Conservation (phyloP, 1,284 basidiomycete genomes). For the Melampsora medusae region DNA sequence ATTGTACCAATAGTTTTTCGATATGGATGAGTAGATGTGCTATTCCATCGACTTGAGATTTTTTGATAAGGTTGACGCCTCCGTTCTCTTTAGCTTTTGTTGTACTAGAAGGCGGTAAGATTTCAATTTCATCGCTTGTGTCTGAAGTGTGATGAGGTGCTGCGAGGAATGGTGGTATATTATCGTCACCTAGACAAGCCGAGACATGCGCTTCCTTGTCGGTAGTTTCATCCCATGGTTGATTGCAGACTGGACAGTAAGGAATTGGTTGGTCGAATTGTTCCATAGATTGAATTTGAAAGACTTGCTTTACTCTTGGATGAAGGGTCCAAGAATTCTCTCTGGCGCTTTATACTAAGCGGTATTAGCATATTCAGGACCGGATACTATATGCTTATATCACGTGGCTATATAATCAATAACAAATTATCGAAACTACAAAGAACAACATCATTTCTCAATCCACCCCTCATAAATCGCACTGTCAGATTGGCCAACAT, state of each 20-base stretch:
- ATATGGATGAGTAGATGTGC: neutral
- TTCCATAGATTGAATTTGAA: too few species aligned
- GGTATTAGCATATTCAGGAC: too few species aligned
- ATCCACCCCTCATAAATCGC: too few species aligned
- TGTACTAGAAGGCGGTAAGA: neutral
- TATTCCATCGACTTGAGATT: neutral
- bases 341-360: too few species aligned
- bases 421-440: too few species aligned
- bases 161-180: neutral
- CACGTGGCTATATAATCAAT: too few species aligned
- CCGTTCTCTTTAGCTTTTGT: neutral
- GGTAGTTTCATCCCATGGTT: neutral
- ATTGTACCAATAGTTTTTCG: neutral
- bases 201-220: slow-evolving; percentile 7
- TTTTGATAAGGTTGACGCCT: neutral
- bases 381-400: too few species aligned
- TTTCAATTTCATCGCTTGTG: neutral
- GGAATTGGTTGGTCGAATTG: slow-evolving; percentile 3
- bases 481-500: too few species aligned
- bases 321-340: too few species aligned
- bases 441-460: too few species aligned
- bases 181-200: neutral
- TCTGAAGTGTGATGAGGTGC: neutral
- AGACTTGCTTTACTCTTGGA: too few species aligned
- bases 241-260: slow-evolving; percentile 3